Percentiles rank a stretch among this genome's conserved stretches.
These are phyloP conservation scores for Geum urbanum DNA, from an alignment of 306 rosid genomes.

Conservation along the genomic window DNA sequence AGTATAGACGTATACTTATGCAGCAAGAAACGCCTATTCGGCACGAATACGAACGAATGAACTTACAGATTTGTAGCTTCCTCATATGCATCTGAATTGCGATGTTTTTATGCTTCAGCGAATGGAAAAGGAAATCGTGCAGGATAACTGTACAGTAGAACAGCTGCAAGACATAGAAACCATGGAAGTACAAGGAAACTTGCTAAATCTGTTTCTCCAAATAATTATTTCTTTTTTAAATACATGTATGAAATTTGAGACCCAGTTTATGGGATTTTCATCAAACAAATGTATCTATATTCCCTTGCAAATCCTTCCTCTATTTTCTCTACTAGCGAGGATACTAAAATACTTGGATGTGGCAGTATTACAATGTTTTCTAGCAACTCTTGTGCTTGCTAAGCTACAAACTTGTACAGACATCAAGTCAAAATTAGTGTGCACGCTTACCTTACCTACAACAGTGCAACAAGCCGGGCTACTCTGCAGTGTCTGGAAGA, in stretches of 20 bases:
- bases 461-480: not conserved
- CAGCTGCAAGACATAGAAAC: not conserved
- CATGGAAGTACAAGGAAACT: not conserved
- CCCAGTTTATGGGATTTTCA: not conserved
- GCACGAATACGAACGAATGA: not conserved
- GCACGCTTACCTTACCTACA: not conserved
- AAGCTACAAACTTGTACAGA: slow-evolving; percentile 5
- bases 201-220: not conserved
- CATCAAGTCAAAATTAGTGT: slow-evolving; percentile 8
- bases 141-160: not conserved
- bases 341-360: slow-evolving; percentile 1
- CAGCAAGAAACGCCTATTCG: no score
- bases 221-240: not conserved
- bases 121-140: not conserved
- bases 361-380: not conserved
- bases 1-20: no score
- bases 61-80: not conserved
- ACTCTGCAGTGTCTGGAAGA: slow-evolving; percentile 11
- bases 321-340: slow-evolving; percentile 4
- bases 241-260: not conserved
- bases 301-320: not conserved
- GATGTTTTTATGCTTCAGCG: not conserved
- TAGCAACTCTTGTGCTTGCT: not conserved
- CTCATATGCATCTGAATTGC: not conserved
- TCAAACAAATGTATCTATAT: slow-evolving; percentile 13